A percentile compares a stretch with the other conserved stretches of the same genome.
Conservation (phyloP, 768 basidiomycete species). For the Psilocybe sp. region DNA sequence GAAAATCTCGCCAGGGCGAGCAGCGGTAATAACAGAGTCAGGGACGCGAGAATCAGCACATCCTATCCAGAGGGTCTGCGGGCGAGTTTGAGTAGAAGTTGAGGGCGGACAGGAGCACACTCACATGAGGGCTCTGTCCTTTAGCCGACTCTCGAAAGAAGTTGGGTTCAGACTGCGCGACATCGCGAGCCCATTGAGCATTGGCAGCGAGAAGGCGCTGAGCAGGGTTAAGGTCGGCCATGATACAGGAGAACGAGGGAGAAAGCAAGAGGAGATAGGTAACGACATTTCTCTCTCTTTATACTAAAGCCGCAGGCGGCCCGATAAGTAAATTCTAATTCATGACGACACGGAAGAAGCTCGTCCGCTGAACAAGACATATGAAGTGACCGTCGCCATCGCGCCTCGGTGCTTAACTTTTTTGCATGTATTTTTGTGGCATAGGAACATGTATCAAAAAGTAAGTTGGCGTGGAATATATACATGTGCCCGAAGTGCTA, state of each 20-base stretch:
- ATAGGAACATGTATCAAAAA: conserved; percentile 15
- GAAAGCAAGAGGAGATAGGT: neutral
- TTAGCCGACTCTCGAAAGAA: conserved; percentile 63
- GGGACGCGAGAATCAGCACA: conserved; percentile 87
- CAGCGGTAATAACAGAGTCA: conserved; percentile 67
- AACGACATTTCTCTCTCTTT: neutral
- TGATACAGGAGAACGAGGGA: neutral
- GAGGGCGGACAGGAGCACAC: conserved; percentile 13
- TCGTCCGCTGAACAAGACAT: neutral
- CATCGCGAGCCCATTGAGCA: conserved; percentile 65
- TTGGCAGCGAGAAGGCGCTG: conserved; percentile 46
- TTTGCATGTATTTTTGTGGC: conserved; percentile 11
- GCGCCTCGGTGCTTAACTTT: conserved; percentile 4
- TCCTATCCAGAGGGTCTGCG: conserved; percentile 73
- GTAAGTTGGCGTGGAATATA: conserved; percentile 11
- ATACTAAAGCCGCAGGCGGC: conserved; percentile 1
- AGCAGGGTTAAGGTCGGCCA: conserved; percentile 16
- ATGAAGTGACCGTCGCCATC: neutral
- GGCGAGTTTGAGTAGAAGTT: conserved; percentile 5
- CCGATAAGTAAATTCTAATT: neutral
- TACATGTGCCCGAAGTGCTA: conserved; percentile 14
- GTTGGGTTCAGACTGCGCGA: conserved; percentile 49
- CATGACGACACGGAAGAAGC: neutral
- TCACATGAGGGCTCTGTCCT: conserved; percentile 68
- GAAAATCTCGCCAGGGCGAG: conserved; percentile 79